Evolutionary conservation across 78 protist genomes (phyloP), one percentile per base, ranked within the genome.

Genomic region (Planoprotostelium fungivorum): DNA sequence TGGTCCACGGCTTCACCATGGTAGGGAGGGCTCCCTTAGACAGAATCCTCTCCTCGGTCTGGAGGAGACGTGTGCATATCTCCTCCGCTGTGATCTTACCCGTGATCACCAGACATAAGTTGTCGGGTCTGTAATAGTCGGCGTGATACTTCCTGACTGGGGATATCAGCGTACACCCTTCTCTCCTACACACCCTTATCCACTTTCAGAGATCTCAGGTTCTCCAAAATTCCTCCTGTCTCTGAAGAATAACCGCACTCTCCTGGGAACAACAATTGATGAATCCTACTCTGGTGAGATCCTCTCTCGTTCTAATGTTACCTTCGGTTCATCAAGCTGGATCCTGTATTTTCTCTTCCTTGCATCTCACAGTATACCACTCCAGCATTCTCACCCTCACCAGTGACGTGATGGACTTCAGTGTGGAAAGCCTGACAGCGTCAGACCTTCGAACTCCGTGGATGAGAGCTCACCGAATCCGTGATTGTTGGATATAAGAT

Each of bases 401-500:
- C 93, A 39, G 88, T 86, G 36, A 93, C 89, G 63, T 93, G 95
- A 88, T 93, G 92, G 10, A 93, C 83, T 31, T 93, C 95, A 35
- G 95, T 90, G 10, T 36, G 38, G 86, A 90, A 90, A 29, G 87
- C 90, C 39, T 92, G 39, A 16, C 16, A 5, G 16, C 16, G 73
- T 25, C 16, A 5, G 16, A 16, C 31, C 73, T 16, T 25, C 16
- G 73, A 5, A 51, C 73, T 73, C 34, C 36, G 10, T 31, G 31
- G 1, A 28, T 31, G 86, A 28, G 86, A 84, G 86, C 34, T 25
- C 23, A 31, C 93, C 23, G 89, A n/a, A 36, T 92, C 97, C 0
- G 98, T 93, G 38, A 97, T 37, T 1, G 96, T 92, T 23, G 99
- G 97, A 90, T 89, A 91, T 29, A 97, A 87, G 36, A 97, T 85